These are phyloP conservation scores for Chaetomium olivaceum DNA, from an alignment of 2,329 filamentous ascomycete species.

Conservation along the genomic window DNA sequence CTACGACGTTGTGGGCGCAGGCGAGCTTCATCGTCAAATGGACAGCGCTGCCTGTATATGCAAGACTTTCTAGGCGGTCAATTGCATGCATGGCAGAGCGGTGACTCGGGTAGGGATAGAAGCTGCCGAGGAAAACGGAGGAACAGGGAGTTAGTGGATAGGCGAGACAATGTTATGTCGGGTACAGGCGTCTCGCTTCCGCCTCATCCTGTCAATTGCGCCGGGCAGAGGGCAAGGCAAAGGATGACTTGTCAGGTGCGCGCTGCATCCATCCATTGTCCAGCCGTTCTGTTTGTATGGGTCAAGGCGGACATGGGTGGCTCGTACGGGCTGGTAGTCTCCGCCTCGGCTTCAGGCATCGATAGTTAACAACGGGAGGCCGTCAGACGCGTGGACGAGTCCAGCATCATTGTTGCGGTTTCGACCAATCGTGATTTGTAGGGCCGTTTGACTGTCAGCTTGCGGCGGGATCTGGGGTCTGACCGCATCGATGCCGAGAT, in stretches of 20 bases:
- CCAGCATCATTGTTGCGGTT: conserved; percentile 14
- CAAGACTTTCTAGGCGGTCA: conserved; percentile 19
- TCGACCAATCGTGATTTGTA: conserved; percentile 24
- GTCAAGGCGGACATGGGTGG: conserved; percentile 10
- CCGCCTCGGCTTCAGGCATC: conserved; percentile 28
- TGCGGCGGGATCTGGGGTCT: conserved; percentile 31
- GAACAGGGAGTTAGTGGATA: conserved; percentile 7
- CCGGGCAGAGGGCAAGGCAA: background rate
- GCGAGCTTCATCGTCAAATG: background rate
- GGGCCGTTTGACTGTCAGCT: conserved; percentile 30
- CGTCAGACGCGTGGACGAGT: conserved; percentile 24
- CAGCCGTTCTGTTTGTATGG: conserved; percentile 30
- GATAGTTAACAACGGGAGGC: conserved; percentile 24
- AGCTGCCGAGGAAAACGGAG: conserved; percentile 15
- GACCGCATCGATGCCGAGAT: conserved; percentile 30
- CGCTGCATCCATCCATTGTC: conserved; percentile 24
- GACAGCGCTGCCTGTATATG: conserved; percentile 1
- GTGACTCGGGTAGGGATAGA: conserved; percentile 7
- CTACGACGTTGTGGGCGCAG: conserved; percentile 5
- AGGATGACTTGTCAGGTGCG: conserved; percentile 24
- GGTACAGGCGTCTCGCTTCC: conserved; percentile 16
- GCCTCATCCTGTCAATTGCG: conserved; percentile 10
- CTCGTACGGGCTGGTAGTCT: conserved; percentile 19
- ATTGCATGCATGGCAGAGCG: conserved; percentile 16
- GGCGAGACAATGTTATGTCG: conserved; percentile 19